Evolutionary conservation across 768 basidiomycete genomes (phyloP).

Genomic region (Trametes gibbosa): DNA sequence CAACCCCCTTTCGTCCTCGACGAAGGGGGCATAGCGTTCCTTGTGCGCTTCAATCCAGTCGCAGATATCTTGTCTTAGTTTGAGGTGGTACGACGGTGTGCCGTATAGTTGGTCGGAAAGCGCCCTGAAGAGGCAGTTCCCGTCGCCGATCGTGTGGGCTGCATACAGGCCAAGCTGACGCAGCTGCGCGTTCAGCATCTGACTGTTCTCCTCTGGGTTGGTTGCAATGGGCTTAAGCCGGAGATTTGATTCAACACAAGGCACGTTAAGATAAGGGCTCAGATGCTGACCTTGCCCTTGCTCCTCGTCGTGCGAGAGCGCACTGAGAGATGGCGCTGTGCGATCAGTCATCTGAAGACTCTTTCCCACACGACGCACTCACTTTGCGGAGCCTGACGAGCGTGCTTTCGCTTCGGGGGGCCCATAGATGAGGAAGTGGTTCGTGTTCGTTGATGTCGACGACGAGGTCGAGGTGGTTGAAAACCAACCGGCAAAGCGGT

Average conservation of each 20-base stretch:
- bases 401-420: conserved; percentile 39
- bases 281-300: conserved; percentile 50
- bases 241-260: conserved; percentile 8
- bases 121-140: conserved; percentile 92
- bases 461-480: conserved; percentile 17
- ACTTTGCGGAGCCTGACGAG: conserved; percentile 38
- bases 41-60: conserved; percentile 74
- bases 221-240: conserved; percentile 26
- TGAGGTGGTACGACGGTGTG: conserved; percentile 62
- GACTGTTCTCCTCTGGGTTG: conserved; percentile 63
- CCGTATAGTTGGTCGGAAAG: conserved; percentile 87
- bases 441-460: conserved; percentile 19
- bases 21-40: conserved; percentile 79
- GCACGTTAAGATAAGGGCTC: conserved; percentile 8
- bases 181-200: conserved; percentile 69
- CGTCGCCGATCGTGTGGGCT: conserved; percentile 83
- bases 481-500: conserved; percentile 35
- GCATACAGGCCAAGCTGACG: conserved; percentile 80
- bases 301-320: conserved; percentile 57
- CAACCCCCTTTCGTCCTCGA: conserved; percentile 79
- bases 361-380: conserved; percentile 28
- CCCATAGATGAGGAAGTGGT: conserved; percentile 35
- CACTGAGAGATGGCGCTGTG: conserved; percentile 35
- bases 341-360: conserved; percentile 24
- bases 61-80: conserved; percentile 74